phyloP scores from a whole-genome alignment of 148 eudicot species.

The Fagopyrum homotropicum region DNA sequence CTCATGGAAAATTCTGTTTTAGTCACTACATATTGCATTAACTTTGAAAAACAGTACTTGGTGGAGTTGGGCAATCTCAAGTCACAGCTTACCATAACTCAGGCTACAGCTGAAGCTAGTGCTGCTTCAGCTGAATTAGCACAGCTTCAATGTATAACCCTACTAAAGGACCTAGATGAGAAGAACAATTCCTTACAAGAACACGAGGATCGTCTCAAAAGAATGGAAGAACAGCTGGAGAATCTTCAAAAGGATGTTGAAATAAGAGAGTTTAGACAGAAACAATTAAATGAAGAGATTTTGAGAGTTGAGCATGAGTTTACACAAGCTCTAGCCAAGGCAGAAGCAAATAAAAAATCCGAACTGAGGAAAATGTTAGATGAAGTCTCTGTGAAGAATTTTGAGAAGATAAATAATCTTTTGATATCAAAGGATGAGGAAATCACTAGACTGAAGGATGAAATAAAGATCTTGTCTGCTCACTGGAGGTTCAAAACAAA shows the following conservation, averaged over 20 bases:
- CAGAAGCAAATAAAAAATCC: slow-evolving; percentile 56
- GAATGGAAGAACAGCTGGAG: slow-evolving; percentile 64
- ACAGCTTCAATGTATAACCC: slow-evolving; percentile 57
- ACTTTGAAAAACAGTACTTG: slow-evolving; percentile 45
- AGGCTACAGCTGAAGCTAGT: slow-evolving; percentile 75
- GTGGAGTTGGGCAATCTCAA: slow-evolving; percentile 64
- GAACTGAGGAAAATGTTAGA: slow-evolving; percentile 69
- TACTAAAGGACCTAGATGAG: slow-evolving; percentile 58
- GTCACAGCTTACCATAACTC: slow-evolving; percentile 55
- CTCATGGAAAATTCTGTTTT: neutral
- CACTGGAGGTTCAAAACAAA: slow-evolving; percentile 83
- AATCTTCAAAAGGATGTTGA: slow-evolving; percentile 67
- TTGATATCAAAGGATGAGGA: slow-evolving; percentile 68
- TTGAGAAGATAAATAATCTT: slow-evolving; percentile 65
- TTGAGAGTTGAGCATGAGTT: slow-evolving; percentile 74
- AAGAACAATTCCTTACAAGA: slow-evolving; percentile 62
- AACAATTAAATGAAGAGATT: slow-evolving; percentile 80
- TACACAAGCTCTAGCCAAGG: slow-evolving; percentile 60
- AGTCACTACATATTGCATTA: neutral
- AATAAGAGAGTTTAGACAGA: slow-evolving; percentile 65
- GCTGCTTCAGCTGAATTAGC: slow-evolving; percentile 78
- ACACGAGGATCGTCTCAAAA: slow-evolving; percentile 67
- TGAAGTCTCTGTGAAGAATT: slow-evolving; percentile 66
- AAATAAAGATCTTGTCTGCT: slow-evolving; percentile 59
- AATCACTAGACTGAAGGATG: slow-evolving; percentile 61